These are phyloP conservation scores for Colletotrichum sojae DNA, from an alignment of 2,329 filamentous ascomycete genomes.

Conservation along the genomic window DNA sequence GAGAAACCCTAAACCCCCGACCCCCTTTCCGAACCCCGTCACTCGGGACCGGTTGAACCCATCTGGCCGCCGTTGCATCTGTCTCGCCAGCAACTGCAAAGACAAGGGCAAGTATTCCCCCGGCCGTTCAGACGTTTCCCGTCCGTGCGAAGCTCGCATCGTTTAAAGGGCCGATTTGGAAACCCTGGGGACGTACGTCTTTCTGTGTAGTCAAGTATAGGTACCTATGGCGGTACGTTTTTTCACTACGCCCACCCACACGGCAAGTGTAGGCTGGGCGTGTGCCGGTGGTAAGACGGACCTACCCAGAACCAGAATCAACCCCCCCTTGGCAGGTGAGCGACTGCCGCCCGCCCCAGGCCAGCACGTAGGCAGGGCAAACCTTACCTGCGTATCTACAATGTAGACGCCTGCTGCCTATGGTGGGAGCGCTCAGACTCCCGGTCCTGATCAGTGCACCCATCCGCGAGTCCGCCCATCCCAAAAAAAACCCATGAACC, in stretches of 20 bases:
- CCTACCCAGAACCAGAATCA: too few relatives aligned
- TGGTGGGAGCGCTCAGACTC: constrained; percentile 1
- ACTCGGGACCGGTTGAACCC: constrained; percentile 29
- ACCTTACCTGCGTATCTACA: too few relatives aligned
- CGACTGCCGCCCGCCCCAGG: too few relatives aligned
- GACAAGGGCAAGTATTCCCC: constrained; percentile 24
- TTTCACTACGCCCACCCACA: neutral
- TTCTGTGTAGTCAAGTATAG: neutral
- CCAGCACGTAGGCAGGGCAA: too few relatives aligned
- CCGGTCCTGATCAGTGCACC: neutral
- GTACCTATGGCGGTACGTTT: neutral
- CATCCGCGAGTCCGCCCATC: neutral
- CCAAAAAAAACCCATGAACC: neutral
- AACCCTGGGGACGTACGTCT: neutral
- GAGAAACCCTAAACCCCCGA: neutral
- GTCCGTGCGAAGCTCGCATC: constrained; percentile 26
- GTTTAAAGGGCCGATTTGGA: constrained; percentile 21
- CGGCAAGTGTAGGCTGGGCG: neutral
- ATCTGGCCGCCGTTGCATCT: constrained; percentile 34
- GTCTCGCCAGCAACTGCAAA: constrained; percentile 7
- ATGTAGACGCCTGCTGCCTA: too few relatives aligned
- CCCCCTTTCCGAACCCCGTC: neutral
- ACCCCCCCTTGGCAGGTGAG: too few relatives aligned
- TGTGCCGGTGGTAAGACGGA: too few relatives aligned
- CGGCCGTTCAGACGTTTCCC: constrained; percentile 25